Conservation (phyloP, 2,329 filamentous ascomycete genomes). For the Cordyceps farinosa region DNA sequence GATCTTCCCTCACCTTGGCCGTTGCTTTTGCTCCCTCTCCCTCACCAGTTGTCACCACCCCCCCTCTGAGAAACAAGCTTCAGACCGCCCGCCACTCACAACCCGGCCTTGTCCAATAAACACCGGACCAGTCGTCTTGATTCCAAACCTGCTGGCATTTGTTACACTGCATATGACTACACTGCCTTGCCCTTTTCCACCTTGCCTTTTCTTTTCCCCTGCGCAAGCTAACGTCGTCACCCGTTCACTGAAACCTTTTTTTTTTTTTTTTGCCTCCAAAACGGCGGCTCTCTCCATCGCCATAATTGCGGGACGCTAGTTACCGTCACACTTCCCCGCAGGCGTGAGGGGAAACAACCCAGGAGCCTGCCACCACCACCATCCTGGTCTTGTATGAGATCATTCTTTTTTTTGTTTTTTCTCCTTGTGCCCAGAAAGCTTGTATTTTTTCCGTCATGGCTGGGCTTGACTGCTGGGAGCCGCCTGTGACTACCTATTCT, state of each 20-base stretch:
- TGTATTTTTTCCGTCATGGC: not conserved
- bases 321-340: slow-evolving; percentile 3
- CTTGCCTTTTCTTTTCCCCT: not conserved
- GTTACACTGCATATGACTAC: too few species aligned
- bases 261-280: not conserved
- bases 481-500: not conserved
- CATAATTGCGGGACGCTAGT: not conserved
- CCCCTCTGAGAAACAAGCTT: not conserved
- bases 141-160: too few species aligned
- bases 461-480: not conserved
- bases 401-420: not conserved
- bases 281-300: not conserved
- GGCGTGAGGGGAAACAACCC: not conserved
- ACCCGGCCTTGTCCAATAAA: not conserved
- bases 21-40: too few species aligned
- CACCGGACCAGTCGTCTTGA: too few species aligned
- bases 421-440: not conserved
- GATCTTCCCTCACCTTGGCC: not conserved
- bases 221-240: not conserved
- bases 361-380: too few species aligned
- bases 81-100: not conserved
- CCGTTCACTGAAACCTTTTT: too few species aligned
- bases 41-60: not conserved
- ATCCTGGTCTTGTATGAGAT: not conserved
- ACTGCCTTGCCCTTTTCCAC: too few species aligned